Percentiles rank a stretch among this genome's conserved stretches.
Conservation (phyloP, 2,329 filamentous ascomycete genomes). For the Botrytis cinerea region DNA sequence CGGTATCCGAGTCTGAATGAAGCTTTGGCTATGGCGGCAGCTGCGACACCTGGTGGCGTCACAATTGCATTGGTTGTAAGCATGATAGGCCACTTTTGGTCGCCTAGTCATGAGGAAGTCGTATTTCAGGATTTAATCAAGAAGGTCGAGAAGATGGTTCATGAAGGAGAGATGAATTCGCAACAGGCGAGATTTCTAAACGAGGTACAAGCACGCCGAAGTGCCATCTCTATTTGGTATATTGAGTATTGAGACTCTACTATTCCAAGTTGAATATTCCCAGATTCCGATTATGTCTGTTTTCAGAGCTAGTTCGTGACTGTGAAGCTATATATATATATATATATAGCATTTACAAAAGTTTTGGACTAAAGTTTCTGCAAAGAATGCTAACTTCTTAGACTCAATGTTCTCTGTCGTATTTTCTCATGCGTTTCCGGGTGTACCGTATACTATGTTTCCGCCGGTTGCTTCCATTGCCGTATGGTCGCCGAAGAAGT, state of each 20-base stretch:
- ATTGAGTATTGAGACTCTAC: background rate
- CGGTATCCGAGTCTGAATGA: background rate
- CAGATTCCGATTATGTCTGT: background rate
- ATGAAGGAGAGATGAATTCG: background rate
- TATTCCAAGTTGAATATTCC: background rate
- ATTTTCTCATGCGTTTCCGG: background rate
- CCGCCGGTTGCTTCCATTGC: background rate
- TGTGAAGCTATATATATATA: too few species aligned
- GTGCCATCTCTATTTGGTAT: background rate
- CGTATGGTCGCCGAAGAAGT: background rate
- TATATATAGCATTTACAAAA: background rate
- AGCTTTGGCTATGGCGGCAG: background rate
- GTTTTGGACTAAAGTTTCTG: background rate
- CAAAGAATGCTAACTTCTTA: background rate
- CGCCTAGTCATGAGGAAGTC: background rate
- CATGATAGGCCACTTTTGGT: background rate
- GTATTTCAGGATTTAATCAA: background rate
- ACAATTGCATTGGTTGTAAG: background rate
- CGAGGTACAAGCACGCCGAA: fast-evolving
- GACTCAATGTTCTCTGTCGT: background rate
- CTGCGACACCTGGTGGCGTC: background rate
- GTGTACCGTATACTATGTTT: background rate
- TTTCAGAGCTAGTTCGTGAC: background rate
- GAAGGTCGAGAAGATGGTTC: background rate
- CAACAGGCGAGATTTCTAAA: background rate